Base-by-base conservation (phyloP, 768 basidiomycete species). In the Termitomyces sp. region DNA sequence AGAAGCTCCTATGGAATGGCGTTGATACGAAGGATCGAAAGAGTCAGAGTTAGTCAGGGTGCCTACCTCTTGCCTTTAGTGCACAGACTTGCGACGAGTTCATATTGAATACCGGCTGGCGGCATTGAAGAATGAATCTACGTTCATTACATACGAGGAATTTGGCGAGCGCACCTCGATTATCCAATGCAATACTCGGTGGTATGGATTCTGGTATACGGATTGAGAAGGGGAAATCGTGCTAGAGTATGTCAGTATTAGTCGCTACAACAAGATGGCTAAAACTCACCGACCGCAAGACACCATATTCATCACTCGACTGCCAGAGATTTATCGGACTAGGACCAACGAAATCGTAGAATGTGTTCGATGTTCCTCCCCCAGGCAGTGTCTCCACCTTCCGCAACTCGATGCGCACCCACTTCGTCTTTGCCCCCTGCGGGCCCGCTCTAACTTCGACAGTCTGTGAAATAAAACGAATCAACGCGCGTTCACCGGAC, bases 141-240 rank as follows among this genome's bases (percentile, higher is more conserved):
- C 31, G 49, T 12, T 49, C 14, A 14, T 29, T 14, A 12, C n/a
- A 25, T 42, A 2, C 25, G 35, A 23, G 48, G 10, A 41, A 31
- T 21, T 23, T 61, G 23, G n/a, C 23, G 11, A 14, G 5, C 81
- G 61, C 55, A 85, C 89, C 89, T 65, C 82, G 82, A 68, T 82
- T 86, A 55, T 92, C 89, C 56, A 97, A 77, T 5, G 88, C 83
- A 57, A 94, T 83, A 41, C 82, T 90, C 16, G 95, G 92, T 2
- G 95, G 95, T 57, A 94, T 87, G 10, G 90, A 89, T 70, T 96
- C 93, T 0, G 95, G 95, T 65, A 98, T 87, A 25, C 94, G 89
- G 49, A 98, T 90, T 56, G 85, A 84, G 69, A 98, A 98, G 3
- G 89, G 87, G 62, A 92, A 88, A 74, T 95, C 93, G 81, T 86